phyloP scores from a whole-genome alignment of 2,329 filamentous ascomycete species.

The Ophiostoma himal-ulmi region DNA sequence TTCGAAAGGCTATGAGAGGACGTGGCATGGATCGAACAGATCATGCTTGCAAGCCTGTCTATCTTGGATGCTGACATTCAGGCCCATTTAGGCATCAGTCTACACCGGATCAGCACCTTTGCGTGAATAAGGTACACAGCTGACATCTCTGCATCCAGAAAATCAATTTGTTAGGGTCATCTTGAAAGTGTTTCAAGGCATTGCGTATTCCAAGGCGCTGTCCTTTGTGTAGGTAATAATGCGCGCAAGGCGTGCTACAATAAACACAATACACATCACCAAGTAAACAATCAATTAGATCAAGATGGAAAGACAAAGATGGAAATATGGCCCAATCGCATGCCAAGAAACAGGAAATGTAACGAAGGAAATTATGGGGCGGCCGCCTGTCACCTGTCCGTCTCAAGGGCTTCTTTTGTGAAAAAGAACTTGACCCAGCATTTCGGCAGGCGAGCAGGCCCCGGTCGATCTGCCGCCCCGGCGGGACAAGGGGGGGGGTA shows the following conservation, averaged over 20 bases:
- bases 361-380: conserved; percentile 7
- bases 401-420: not conserved
- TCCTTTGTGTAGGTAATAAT: too few species aligned
- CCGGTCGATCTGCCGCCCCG: conserved; percentile 27
- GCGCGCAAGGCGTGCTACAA: not conserved
- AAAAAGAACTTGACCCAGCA: conserved; percentile 17
- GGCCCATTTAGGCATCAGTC: not conserved
- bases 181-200: too few species aligned
- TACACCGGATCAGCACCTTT: not conserved
- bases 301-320: not conserved
- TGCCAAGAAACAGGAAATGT: not conserved
- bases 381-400: not conserved
- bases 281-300: not conserved
- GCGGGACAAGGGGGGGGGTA: conserved; percentile 21
- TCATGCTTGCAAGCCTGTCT: not conserved
- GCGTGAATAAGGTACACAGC: too few species aligned
- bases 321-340: not conserved
- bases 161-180: too few species aligned
- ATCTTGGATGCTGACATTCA: too few species aligned
- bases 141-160: too few species aligned
- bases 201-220: too few species aligned
- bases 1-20: not conserved
- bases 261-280: not conserved
- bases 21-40: not conserved
- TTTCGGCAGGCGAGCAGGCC: conserved; percentile 25